Conservation (phyloP, 2,329 filamentous ascomycete species). For the Pyrenophora seminiperda region DNA sequence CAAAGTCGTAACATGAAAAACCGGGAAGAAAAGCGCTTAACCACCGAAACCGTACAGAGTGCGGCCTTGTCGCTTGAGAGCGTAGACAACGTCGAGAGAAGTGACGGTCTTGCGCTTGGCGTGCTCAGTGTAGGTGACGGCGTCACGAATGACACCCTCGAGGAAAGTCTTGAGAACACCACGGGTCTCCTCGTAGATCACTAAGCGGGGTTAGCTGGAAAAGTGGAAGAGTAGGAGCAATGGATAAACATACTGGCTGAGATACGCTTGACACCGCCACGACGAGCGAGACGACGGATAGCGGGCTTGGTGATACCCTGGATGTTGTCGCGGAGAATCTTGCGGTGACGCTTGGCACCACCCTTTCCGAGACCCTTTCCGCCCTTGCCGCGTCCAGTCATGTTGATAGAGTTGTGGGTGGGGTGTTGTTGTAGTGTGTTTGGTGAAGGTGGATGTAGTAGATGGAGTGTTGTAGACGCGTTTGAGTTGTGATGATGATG, state of each 20-base stretch:
- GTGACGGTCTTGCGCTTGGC: conserved; percentile 82
- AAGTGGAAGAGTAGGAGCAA: conserved; percentile 1
- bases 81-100: conserved; percentile 68
- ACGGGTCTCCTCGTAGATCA: conserved; percentile 81
- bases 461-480: conserved; percentile 19
- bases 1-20: conserved; percentile 46
- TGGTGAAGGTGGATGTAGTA: neutral
- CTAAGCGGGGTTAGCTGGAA: conserved; percentile 39
- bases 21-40: conserved; percentile 58
- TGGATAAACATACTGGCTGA: conserved; percentile 52
- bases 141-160: conserved; percentile 75
- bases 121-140: conserved; percentile 79
- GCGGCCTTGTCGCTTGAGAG: conserved; percentile 68
- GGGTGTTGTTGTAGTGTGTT: conserved; percentile 28
- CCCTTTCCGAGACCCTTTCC: conserved; percentile 62
- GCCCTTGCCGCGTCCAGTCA: conserved; percentile 58
- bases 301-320: conserved; percentile 62
- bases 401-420: conserved; percentile 41
- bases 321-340: conserved; percentile 62
- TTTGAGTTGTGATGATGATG: conserved; percentile 27
- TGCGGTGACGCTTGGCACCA: conserved; percentile 60
- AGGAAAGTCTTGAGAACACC: conserved; percentile 80
- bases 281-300: conserved; percentile 60
- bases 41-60: conserved; percentile 88
- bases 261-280: conserved; percentile 61